Evolutionary conservation across 352 stramenopile species (phyloP), one percentile per base, ranked within the genome.

Genomic region (Pythium myriotylum): DNA sequence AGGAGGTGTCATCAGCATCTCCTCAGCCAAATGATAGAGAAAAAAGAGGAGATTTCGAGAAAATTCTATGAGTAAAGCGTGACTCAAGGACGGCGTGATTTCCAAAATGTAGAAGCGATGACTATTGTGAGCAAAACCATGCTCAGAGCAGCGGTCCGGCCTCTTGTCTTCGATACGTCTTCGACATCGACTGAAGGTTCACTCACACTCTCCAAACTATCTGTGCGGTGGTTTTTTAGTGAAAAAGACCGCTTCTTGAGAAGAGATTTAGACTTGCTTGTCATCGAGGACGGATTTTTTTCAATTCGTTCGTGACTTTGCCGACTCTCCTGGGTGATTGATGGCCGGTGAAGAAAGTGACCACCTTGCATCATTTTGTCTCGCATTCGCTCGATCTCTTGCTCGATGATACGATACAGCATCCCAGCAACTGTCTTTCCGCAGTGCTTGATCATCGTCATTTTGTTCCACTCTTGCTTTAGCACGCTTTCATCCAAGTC

Each of bases 361-460:
- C 65, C 59, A 19, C 65, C 59, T 23, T 56, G 53, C 54, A 62
- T 61, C 57, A 76, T 70, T 32, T 68, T 76, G 4, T 65, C 52
- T n/a, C 63, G 74, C 69, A 77, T 81, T 16, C 61, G 61, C 42
- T 84, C 79, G 53, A 95, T 79, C 62, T 95, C 86, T 52, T 91
- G 79, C 57, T 93, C 86, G 32, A 95, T 95, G 63, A 95, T 91
- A 23, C 77, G 82, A 48, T 95, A 95, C 48, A 95, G 76, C 72
- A 95, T 95, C 7, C 74, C 77, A 27, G 82, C 73, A 22, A 95
- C 82, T 47, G 85, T 84, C 53, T 81, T 76, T 17, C 84, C 86
- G 50, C 77, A 86, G 68, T 95, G 86, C 54, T 92, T 92, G 67
- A 95, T 89, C 86, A 95, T 95, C 3, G 73, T 77, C 26, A 81